Percentiles rank a stretch among this genome's conserved stretches.
These are phyloP conservation scores for Globisporangium parvum DNA, from an alignment of 352 stramenopile species.

Conservation along the genomic window DNA sequence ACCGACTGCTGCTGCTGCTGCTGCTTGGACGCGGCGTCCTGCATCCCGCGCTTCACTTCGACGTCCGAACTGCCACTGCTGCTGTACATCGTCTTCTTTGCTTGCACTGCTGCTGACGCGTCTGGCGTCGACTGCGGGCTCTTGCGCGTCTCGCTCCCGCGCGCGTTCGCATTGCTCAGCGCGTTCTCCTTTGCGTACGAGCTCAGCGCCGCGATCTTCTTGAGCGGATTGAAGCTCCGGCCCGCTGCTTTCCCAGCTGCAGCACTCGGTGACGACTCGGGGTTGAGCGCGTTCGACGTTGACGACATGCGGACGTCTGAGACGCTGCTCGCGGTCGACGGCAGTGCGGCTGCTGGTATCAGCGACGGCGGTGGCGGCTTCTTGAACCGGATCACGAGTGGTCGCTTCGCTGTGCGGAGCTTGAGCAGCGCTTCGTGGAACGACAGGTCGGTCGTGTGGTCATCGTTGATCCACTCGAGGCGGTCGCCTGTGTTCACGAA, in stretches of 20 bases:
- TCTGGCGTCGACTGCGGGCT: slow-evolving; percentile 19
- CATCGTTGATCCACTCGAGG: slow-evolving; percentile 83
- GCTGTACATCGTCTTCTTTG: background rate
- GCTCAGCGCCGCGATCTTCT: slow-evolving; percentile 50
- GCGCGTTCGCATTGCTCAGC: slow-evolving; percentile 28
- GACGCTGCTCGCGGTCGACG: slow-evolving; percentile 16
- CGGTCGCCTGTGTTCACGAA: slow-evolving; percentile 55
- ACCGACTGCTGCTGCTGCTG: no score
- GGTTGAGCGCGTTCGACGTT: slow-evolving; percentile 16
- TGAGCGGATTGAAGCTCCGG: slow-evolving; percentile 52
- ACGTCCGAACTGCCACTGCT: slow-evolving; percentile 20
- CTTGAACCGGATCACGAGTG: slow-evolving; percentile 82
- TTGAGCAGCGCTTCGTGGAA: slow-evolving; percentile 85
- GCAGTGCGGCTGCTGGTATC: slow-evolving; percentile 13
- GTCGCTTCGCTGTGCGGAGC: slow-evolving; percentile 74
- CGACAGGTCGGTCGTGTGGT: slow-evolving; percentile 55
- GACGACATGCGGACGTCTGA: background rate
- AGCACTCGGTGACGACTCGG: slow-evolving; percentile 6
- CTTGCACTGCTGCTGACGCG: background rate
- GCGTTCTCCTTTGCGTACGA: slow-evolving; percentile 41
- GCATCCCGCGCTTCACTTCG: slow-evolving; percentile 28
- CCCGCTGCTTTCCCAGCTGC: slow-evolving; percentile 5
- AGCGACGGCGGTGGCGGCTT: slow-evolving; percentile 34
- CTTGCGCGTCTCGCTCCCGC: slow-evolving; percentile 13
- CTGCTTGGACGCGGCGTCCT: slow-evolving; percentile 17